Percentiles rank a stretch among this genome's conserved stretches.
Evolutionary conservation across 805 yeast genomes (phyloP).

Genomic region (Brettanomyces sp.): DNA sequence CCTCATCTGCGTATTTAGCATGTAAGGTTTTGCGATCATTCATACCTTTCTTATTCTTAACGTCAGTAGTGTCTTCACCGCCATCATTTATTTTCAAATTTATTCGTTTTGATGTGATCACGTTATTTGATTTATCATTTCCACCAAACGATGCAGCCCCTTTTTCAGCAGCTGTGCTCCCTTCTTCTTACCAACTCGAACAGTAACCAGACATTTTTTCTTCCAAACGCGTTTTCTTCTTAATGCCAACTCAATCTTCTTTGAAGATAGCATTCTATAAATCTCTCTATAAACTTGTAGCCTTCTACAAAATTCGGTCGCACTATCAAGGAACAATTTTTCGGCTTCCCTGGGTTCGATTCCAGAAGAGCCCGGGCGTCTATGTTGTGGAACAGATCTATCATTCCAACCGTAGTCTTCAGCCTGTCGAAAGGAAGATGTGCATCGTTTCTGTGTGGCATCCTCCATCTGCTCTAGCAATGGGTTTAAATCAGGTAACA

Average conservation of each 20-base stretch:
- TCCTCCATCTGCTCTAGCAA: not conserved
- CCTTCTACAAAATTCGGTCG: conserved; percentile 3
- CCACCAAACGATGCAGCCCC: no score
- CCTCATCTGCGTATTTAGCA: not conserved
- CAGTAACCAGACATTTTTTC: not conserved
- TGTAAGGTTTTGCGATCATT: no score
- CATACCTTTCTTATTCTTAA: not conserved
- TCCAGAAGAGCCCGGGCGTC: not conserved
- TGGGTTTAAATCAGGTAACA: not conserved
- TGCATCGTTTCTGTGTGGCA: not conserved
- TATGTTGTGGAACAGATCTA: no score
- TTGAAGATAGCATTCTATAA: conserved; percentile 1
- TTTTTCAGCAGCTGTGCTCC: no score
- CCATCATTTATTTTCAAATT: not conserved
- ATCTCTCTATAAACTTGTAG: conserved; percentile 5
- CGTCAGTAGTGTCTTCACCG: not conserved
- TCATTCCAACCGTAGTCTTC: not conserved
- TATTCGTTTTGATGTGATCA: no score
- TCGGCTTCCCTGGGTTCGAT: not conserved
- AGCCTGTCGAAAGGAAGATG: not conserved
- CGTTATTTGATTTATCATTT: no score
- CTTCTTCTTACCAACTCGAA: no score
- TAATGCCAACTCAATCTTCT: conserved; percentile 2
- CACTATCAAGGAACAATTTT: conserved; percentile 1
- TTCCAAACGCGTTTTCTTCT: not conserved